phyloP scores from a whole-genome alignment of 768 basidiomycete genomes.

The Kwoniella dendrophila region DNA sequence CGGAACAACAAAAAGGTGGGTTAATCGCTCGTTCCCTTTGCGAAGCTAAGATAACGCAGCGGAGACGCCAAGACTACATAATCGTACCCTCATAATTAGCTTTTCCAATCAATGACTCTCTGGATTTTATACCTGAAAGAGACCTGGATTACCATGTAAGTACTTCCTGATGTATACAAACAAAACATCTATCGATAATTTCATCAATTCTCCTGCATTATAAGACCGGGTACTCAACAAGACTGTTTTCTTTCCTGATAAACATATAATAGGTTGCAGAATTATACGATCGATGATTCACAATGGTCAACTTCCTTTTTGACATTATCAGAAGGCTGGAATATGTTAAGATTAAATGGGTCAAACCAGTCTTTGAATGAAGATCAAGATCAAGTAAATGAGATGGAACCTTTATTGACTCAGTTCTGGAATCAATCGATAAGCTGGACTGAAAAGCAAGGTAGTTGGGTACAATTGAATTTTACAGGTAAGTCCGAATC shows the following conservation, averaged over 20 bases:
- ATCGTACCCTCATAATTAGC: no score
- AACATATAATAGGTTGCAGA: constrained; percentile 36
- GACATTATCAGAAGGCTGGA: constrained; percentile 40
- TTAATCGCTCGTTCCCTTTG: no score
- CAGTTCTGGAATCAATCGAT: constrained; percentile 36
- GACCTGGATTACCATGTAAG: no score
- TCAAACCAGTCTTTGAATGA: constrained; percentile 31
- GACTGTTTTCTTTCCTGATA: not conserved
- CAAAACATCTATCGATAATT: no score
- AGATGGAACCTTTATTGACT: constrained; percentile 25
- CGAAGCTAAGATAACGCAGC: no score
- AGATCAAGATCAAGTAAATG: constrained; percentile 12
- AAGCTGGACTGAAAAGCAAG: constrained; percentile 35
- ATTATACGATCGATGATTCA: constrained; percentile 45
- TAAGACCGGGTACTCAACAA: no score
- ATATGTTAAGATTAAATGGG: constrained; percentile 38
- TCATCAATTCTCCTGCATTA: not conserved
- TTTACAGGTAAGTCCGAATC: constrained; percentile 35
- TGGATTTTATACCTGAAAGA: no score
- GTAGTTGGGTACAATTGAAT: constrained; percentile 18
- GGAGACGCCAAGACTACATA: no score
- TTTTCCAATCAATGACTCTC: no score
- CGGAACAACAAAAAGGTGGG: no score
- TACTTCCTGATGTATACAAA: no score
- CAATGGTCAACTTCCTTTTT: constrained; percentile 38